Conservation (phyloP, 2,329 filamentous ascomycete species). For the Paraphaeosphaeria sporulosa region DNA sequence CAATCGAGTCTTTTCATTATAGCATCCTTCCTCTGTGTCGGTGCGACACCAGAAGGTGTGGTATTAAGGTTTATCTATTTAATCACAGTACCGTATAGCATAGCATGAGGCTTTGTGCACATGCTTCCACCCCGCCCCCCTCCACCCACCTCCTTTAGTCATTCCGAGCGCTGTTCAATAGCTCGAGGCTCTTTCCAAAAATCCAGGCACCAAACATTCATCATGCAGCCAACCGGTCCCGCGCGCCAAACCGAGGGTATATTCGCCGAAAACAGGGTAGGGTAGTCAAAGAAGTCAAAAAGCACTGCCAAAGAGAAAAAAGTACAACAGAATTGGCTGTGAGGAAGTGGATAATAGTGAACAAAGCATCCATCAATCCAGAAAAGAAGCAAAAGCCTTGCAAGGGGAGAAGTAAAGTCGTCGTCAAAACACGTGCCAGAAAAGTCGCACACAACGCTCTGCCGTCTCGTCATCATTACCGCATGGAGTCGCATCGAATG, state of each 20-base stretch:
- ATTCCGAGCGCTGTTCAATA: too few relatives aligned
- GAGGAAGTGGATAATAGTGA: background rate
- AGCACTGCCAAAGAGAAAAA: background rate
- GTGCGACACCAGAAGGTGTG: background rate
- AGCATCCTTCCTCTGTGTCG: background rate
- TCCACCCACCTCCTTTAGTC: too few relatives aligned
- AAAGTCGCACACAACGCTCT: background rate
- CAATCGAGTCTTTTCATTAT: background rate
- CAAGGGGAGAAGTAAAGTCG: background rate
- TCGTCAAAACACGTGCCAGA: background rate
- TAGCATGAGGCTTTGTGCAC: too few relatives aligned
- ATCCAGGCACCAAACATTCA: background rate
- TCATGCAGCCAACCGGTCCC: slow-evolving; percentile 2
- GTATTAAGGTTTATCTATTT: background rate
- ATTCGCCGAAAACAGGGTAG: slow-evolving; percentile 7
- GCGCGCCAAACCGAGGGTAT: slow-evolving; percentile 7
- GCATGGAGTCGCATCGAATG: background rate
- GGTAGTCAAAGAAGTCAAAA: background rate
- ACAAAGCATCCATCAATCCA: background rate
- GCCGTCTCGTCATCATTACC: slow-evolving; percentile 11
- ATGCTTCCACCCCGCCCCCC: too few relatives aligned
- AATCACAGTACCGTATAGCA: background rate
- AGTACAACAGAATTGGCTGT: background rate
- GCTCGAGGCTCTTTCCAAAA: too few relatives aligned
- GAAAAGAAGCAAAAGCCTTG: background rate